phyloP scores from a whole-genome alignment of 345 rosid genomes.

The Turritis glabra region DNA sequence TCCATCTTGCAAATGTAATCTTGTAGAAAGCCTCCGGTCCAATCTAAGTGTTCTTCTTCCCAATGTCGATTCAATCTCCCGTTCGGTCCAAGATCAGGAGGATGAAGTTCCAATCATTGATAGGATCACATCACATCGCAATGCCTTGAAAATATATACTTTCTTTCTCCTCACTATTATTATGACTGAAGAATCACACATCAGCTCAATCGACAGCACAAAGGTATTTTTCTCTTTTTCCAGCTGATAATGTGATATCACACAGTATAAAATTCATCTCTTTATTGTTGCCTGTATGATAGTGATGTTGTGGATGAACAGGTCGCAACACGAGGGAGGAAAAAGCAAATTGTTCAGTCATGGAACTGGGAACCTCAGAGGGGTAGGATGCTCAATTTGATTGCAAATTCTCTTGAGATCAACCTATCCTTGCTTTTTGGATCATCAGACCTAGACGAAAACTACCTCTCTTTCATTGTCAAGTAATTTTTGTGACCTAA shows the following conservation, averaged over 20 bases:
- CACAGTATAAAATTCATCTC: not conserved
- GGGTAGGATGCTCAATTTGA: slow-evolving; percentile 76
- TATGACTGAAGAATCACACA: slow-evolving; percentile 56
- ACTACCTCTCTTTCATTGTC: slow-evolving; percentile 78
- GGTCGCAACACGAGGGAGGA: slow-evolving; percentile 60
- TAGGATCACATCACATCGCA: slow-evolving; percentile 69
- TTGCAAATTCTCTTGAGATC: slow-evolving; percentile 91
- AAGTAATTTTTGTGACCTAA: slow-evolving; percentile 51
- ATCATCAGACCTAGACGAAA: slow-evolving; percentile 78
- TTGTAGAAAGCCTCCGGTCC: slow-evolving; percentile 83
- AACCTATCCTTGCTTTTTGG: slow-evolving; percentile 90
- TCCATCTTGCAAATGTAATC: slow-evolving; percentile 61
- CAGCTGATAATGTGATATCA: slow-evolving; percentile 1
- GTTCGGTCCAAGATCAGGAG: slow-evolving; percentile 56
- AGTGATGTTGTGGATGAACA: slow-evolving; percentile 42
- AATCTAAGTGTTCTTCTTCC: slow-evolving; percentile 94
- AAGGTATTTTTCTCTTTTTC: slow-evolving; percentile 51
- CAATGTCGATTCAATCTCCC: slow-evolving; percentile 75
- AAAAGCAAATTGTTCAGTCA: slow-evolving; percentile 59
- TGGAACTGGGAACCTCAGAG: slow-evolving; percentile 95
- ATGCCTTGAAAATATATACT: slow-evolving; percentile 88
- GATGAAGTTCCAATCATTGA: slow-evolving; percentile 54
- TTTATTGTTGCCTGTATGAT: not conserved
- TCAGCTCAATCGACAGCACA: slow-evolving; percentile 43
- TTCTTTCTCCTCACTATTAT: slow-evolving; percentile 74